Base-by-base conservation (phyloP, 345 rosid species). In the Cardamine chenopodiifolia region DNA sequence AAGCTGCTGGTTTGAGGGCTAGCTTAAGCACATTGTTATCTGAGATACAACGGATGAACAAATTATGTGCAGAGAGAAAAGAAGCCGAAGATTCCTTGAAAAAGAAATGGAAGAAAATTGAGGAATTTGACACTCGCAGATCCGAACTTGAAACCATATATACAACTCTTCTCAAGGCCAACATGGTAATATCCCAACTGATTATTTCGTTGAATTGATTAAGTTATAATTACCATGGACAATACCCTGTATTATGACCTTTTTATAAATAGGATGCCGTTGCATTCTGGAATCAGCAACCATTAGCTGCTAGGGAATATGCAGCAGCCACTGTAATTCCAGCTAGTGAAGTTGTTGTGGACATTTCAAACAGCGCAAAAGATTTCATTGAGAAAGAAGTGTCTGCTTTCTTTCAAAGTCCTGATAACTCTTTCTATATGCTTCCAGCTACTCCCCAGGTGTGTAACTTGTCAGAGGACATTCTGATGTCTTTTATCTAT, bases 371-470 rank as follows among this genome's bases (percentile, higher is more conserved):
- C 56, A 62, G 71, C 80, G 91, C 97, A 69, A 91, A 87, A 83
- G 96, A 91, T 85, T 79, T 85, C 69, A 85, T 86, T 54, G 94
- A 88, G 66, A 86, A 79, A 74, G 98, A 91, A 82, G 92, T 93
- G 71, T 82, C 87, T 73, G 89, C 98, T 57, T 89, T 93, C 83
- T 91, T 83, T 53, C 87, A 80, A 59, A 87, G 92, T 82, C 97
- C 94, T 39, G 98, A 93, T 82, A 89, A 86, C 83, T 85, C 83
- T 73, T 90, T 88, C 48, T 89, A 89, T 73, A 89, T 93, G 96
- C 96, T 93, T 75, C 97, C 97, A 74, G 84, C 97, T 62, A 93
- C 91, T 31, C 92, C 96, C 44, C 98, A 91, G 94, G 97, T 93
- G 70, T 71, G 84, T 78, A 62, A 77, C 75, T 70, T 55, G 48